Conservation (phyloP, 1,284 basidiomycete genomes). For the Pyrrhoderma lamaoense region DNA sequence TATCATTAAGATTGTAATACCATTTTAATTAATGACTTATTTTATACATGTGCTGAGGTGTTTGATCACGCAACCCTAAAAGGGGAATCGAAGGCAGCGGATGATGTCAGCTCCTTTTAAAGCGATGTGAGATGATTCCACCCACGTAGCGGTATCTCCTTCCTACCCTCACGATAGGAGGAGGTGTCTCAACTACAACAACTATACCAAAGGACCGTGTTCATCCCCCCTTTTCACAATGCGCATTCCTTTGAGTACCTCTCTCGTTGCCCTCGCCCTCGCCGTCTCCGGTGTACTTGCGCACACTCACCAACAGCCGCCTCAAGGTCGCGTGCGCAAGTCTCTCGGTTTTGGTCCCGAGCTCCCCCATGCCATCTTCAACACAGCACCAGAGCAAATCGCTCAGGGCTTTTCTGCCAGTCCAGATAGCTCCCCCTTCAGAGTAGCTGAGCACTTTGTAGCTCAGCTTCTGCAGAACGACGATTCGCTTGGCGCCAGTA, state of each 20-base stretch:
- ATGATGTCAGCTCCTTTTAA: too few relatives aligned
- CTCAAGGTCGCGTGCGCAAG: conserved; percentile 43
- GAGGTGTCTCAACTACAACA: neutral
- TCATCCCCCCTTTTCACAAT: conserved; percentile 8
- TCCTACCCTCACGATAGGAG: conserved; percentile 4
- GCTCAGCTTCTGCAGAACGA: conserved; percentile 35
- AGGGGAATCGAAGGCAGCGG: too few relatives aligned
- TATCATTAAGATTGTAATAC: too few relatives aligned
- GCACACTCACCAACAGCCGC: neutral
- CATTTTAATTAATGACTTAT: too few relatives aligned
- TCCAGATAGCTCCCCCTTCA: conserved; percentile 32
- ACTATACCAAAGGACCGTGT: conserved; percentile 5
- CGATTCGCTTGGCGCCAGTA: conserved; percentile 32
- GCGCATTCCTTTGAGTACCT: conserved; percentile 15
- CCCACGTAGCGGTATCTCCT: conserved; percentile 2
- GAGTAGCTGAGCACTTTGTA: conserved; percentile 57
- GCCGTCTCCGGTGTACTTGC: conserved; percentile 4
- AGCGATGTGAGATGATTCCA: too few relatives aligned
- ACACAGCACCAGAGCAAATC: conserved; percentile 42
- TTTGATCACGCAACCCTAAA: too few relatives aligned
- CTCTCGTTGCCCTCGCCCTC: conserved; percentile 15
- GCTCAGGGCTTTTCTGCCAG: conserved; percentile 24
- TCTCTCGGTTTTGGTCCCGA: conserved; percentile 73
- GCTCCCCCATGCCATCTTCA: conserved; percentile 65
- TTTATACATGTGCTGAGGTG: too few relatives aligned